Percentiles rank a stretch among this genome's conserved stretches.
phyloP scores from a whole-genome alignment of 176 grass and related monocot species.

The Triticum dicoccoides region DNA sequence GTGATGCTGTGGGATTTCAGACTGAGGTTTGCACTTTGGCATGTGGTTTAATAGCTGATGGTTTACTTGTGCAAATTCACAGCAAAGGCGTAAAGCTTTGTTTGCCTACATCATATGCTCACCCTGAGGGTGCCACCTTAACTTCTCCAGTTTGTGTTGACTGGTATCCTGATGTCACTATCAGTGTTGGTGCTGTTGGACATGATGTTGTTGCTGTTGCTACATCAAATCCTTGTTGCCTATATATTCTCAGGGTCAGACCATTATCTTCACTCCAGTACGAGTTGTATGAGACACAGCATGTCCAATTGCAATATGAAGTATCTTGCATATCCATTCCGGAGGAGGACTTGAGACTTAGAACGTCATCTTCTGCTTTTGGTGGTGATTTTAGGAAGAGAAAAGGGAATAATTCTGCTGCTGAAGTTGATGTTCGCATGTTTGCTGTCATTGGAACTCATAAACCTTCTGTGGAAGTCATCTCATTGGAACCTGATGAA shows the following conservation, averaged over 20 bases:
- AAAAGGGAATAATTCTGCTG: slow-evolving; percentile 6
- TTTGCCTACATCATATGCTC: slow-evolving; percentile 78
- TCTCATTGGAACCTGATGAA: slow-evolving; percentile 70
- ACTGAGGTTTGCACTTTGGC: slow-evolving; percentile 92
- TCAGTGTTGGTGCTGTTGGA: slow-evolving; percentile 91
- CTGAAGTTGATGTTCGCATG: slow-evolving; percentile 53
- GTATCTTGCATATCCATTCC: slow-evolving; percentile 95
- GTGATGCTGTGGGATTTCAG: slow-evolving; percentile 85
- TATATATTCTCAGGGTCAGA: slow-evolving; percentile 71
- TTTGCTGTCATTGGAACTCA: slow-evolving; percentile 93
- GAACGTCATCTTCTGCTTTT: slow-evolving; percentile 30
- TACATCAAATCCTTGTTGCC: slow-evolving; percentile 92
- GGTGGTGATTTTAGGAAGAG: slow-evolving; percentile 29
- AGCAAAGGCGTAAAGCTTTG: slow-evolving; percentile 84
- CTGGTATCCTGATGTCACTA: slow-evolving; percentile 80
- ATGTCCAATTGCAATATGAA: slow-evolving; percentile 73
- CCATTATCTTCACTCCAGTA: slow-evolving; percentile 62
- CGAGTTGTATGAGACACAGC: slow-evolving; percentile 64
- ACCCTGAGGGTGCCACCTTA: slow-evolving; percentile 65
- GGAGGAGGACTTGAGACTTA: slow-evolving; percentile 22
- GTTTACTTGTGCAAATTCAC: slow-evolving; percentile 90
- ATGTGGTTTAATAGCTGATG: slow-evolving; percentile 84
- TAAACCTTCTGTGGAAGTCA: slow-evolving; percentile 91
- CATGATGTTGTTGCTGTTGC: slow-evolving; percentile 74
- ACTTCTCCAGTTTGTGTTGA: slow-evolving; percentile 58